Base-by-base conservation (phyloP, 1,139 yeast genomes). In the Geotrichum aggregatum region DNA sequence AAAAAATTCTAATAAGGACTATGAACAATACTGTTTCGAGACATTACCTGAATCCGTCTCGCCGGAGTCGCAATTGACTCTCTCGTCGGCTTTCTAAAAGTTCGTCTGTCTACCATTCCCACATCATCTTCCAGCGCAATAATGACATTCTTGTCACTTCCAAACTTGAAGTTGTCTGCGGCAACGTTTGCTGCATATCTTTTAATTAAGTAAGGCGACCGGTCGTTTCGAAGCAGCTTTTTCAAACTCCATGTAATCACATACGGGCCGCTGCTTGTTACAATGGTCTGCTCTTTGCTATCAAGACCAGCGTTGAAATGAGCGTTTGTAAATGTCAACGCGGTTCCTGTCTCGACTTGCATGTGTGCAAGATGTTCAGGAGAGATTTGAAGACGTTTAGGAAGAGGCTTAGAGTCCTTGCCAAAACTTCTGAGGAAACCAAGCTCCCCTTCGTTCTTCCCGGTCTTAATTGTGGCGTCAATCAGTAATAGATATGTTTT, bases 231-330 rank as follows among this genome's bases (percentile, higher is more conserved):
- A 49, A 84, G 66, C 10, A 83, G 73, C 62, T 80, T 79, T 59
- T 73, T 75, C 62, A 89, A 66, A n/a, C 84, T 80, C 96, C 96
- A 88, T 1, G 86, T 76, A 33, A 89, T 77, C 30, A 88, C 84
- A 67, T 80, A 89, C 13, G 89, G 89, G 1, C 96, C 96, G 1
- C 83, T 74, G 10, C 92, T 82, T 1, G 95, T 78, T 26, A 87
- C 81, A 52, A 88, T 84, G 1, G 83, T 75, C 34, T 85, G 82
- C 62, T 87, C 95, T 56, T 76, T 79, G 34, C 79, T 66, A 49
- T 77, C 76, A 14, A 78, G 52, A 47, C 89, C 89, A 28, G 84
- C 76, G 65, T 88, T 86, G 74, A 89, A 89, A 59, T 78, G 77
- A 2, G 95, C 96, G 55, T 75, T 76, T 6, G 94, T 82, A 66